A percentile compares a stretch with the other conserved stretches of the same genome.
These are phyloP conservation scores for Chalciporus chontae DNA, from an alignment of 768 basidiomycete species.

Conservation along the genomic window DNA sequence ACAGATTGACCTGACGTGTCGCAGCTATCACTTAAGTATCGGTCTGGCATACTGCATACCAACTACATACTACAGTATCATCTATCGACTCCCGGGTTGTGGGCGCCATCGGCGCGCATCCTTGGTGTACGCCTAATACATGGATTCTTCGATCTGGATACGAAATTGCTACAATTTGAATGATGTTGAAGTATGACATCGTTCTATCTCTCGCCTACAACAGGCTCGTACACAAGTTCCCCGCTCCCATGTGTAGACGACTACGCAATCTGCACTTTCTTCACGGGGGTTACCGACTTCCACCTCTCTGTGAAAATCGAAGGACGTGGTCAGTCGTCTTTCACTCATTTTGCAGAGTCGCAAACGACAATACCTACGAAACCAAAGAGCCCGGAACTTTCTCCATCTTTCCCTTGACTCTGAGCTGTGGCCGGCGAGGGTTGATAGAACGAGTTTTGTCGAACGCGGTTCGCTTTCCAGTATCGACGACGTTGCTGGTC, in stretches of 20 bases:
- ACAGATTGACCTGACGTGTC: too few relatives aligned
- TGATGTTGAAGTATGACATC: background rate
- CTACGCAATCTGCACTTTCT: conserved; percentile 18
- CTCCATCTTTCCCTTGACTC: conserved; percentile 7
- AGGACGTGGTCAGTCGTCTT: background rate
- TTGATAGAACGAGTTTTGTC: conserved; percentile 29
- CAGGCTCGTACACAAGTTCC: background rate
- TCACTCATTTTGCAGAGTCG: background rate
- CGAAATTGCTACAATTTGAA: background rate
- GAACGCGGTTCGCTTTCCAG: conserved; percentile 30
- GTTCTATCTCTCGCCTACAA: background rate
- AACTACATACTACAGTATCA: too few relatives aligned
- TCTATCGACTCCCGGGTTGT: too few relatives aligned
- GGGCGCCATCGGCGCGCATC: too few relatives aligned
- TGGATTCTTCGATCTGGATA: background rate
- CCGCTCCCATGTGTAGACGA: too few relatives aligned
- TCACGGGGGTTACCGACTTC: conserved; percentile 18
- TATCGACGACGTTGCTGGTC: conserved; percentile 28
- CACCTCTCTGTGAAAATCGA: conserved; percentile 20
- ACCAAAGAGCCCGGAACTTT: conserved; percentile 17
- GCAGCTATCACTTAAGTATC: too few relatives aligned
- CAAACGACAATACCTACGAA: conserved; percentile 18
- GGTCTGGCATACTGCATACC: too few relatives aligned
- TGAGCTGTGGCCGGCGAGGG: conserved; percentile 11
- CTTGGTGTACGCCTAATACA: background rate